Evolutionary conservation across 2,329 filamentous ascomycete species (phyloP).

Genomic region (Trichothecium sympodiale): DNA sequence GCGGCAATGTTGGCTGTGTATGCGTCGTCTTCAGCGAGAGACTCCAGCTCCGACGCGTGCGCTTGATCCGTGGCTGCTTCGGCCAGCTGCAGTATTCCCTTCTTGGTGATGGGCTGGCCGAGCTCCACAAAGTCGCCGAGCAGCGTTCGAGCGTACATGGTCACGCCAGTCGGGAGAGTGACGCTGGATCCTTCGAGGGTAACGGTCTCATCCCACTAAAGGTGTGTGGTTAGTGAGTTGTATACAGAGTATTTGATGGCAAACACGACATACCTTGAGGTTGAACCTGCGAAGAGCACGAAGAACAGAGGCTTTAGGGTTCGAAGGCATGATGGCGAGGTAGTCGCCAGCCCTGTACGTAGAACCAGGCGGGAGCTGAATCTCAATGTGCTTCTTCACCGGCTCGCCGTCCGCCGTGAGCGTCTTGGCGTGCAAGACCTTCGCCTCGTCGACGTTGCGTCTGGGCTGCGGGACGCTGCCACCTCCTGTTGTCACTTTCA

Average conservation of each 20-base stretch:
- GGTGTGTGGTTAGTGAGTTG: no score
- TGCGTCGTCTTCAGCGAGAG: slow-evolving; percentile 29
- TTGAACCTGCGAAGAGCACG: slow-evolving; percentile 55
- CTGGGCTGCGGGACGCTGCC: slow-evolving; percentile 32
- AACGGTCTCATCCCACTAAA: slow-evolving; percentile 61
- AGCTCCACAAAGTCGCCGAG: slow-evolving; percentile 65
- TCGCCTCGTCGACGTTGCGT: slow-evolving; percentile 52
- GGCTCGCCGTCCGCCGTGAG: slow-evolving; percentile 33
- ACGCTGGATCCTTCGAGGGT: slow-evolving; percentile 33
- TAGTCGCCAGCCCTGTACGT: slow-evolving; percentile 67
- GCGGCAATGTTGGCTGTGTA: slow-evolving; percentile 28
- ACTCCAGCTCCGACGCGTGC: slow-evolving; percentile 29
- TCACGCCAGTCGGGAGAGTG: slow-evolving; percentile 40
- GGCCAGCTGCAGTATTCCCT: slow-evolving; percentile 35
- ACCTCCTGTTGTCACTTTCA: no score
- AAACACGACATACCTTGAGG: slow-evolving; percentile 5
- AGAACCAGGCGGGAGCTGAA: slow-evolving; percentile 54
- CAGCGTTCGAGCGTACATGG: slow-evolving; percentile 51
- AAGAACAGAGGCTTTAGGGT: slow-evolving; percentile 49
- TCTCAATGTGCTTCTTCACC: slow-evolving; percentile 54
- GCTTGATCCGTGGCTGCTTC: slow-evolving; percentile 36
- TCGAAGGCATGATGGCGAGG: slow-evolving; percentile 61
- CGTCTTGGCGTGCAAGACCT: slow-evolving; percentile 40
- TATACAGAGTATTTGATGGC: no score
- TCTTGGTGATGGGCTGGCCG: slow-evolving; percentile 59